Evolutionary conservation across 495 filamentous ascomycete genomes (phyloP).

Genomic region (Emericellopsis terricola): DNA sequence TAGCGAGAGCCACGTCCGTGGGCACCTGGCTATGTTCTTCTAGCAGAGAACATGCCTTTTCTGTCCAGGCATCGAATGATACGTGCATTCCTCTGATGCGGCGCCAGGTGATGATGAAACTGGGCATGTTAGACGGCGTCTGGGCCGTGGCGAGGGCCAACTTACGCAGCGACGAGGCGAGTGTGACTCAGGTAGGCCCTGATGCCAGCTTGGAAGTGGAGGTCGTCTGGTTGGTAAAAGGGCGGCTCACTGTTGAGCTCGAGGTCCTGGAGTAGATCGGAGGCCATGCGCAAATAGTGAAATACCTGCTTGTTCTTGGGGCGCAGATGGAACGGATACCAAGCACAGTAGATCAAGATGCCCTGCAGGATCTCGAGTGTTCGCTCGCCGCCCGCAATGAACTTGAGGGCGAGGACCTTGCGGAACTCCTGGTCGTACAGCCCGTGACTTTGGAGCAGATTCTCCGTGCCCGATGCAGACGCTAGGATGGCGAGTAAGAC

Average conservation of each 20-base stretch:
- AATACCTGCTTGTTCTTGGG: constrained; percentile 23
- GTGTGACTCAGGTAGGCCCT: constrained; percentile 21
- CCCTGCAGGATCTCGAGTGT: constrained; percentile 25
- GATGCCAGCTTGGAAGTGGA: too few species aligned
- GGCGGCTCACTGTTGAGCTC: constrained; percentile 18
- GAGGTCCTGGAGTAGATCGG: constrained; percentile 25
- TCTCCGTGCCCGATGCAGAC: constrained; percentile 18
- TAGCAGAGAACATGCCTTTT: constrained; percentile 15
- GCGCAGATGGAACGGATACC: constrained; percentile 31
- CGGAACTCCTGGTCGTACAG: constrained; percentile 31
- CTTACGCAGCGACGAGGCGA: constrained; percentile 18
- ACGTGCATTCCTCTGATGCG: constrained; percentile 6
- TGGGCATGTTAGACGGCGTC: too few species aligned
- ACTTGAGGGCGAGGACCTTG: constrained; percentile 28
- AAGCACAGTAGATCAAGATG: constrained; percentile 24
- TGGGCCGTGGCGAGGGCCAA: too few species aligned
- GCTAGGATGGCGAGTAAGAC: constrained; percentile 26
- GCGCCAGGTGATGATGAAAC: constrained; percentile 16
- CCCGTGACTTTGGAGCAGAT: constrained; percentile 23
- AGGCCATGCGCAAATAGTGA: constrained; percentile 27
- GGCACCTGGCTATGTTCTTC: constrained; percentile 10
- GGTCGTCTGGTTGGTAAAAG: too few species aligned
- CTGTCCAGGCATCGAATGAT: constrained; percentile 14
- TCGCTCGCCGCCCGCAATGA: constrained; percentile 27
- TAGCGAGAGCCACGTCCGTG: constrained; percentile 19